phyloP scores from a whole-genome alignment of 257 asterid genomes.

The Cruciata laevipes region DNA sequence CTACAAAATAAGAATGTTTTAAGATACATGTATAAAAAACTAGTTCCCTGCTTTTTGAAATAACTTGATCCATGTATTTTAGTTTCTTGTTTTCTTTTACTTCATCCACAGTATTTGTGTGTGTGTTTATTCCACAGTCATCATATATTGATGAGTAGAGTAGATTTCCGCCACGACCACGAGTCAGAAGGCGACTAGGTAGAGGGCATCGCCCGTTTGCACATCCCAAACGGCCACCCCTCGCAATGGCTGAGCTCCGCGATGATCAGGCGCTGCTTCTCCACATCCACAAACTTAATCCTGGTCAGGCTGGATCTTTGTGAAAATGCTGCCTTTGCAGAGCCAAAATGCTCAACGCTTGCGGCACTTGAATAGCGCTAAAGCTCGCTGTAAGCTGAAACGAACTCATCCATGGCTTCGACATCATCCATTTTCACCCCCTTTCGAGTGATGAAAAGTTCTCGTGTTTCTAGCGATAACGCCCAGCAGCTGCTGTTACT shows the following conservation, averaged over 20 bases:
- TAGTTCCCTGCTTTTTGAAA: not conserved
- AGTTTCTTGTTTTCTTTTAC: too few relatives aligned
- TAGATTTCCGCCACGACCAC: conserved; percentile 65
- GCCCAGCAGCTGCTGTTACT: conserved; percentile 37
- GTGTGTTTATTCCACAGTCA: not conserved
- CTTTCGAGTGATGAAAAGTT: conserved; percentile 17
- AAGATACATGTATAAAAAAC: conserved; percentile 1
- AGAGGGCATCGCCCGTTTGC: conserved; percentile 56
- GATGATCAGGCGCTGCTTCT: conserved; percentile 26
- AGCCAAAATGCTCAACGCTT: conserved; percentile 42
- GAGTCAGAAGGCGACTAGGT: conserved; percentile 73
- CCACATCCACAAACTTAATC: conserved; percentile 28
- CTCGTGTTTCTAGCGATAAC: conserved; percentile 38
- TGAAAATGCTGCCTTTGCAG: conserved; percentile 52
- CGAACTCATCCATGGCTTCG: conserved; percentile 29
- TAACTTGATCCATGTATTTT: not conserved
- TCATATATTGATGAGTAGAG: conserved; percentile 20
- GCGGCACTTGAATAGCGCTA: conserved; percentile 50
- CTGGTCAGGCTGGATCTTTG: conserved; percentile 53
- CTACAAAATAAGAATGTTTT: conserved; percentile 7
- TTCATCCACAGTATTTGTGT: too few relatives aligned
- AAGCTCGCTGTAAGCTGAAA: conserved; percentile 32
- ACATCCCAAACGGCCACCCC: conserved; percentile 89
- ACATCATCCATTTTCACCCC: too few relatives aligned
- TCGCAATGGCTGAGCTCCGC: conserved; percentile 43